A percentile compares a stretch with the other conserved stretches of the same genome.
Conservation (phyloP, 352 stramenopile species). For the Thraustochytrium striatum region DNA sequence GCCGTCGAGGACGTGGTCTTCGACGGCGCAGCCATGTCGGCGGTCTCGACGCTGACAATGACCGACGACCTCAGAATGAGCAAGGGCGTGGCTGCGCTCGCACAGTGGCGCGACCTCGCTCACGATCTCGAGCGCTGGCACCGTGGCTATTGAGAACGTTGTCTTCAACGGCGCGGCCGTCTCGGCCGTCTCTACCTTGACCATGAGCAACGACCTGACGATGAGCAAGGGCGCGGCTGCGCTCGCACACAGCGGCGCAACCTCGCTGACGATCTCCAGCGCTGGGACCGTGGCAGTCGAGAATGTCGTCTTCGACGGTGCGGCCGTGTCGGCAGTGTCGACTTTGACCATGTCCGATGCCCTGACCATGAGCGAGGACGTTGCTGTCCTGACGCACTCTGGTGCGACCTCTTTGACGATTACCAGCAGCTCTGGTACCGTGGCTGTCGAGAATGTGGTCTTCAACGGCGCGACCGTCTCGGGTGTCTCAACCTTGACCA, state of each 20-base stretch:
- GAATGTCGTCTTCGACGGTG: not conserved
- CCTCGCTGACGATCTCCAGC: too few species aligned
- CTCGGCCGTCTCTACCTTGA: not conserved
- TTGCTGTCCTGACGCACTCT: too few species aligned
- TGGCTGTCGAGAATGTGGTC: conserved; percentile 1
- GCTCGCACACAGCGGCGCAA: too few species aligned
- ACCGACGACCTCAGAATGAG: not conserved
- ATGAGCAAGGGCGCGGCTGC: too few species aligned
- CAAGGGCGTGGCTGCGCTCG: not conserved
- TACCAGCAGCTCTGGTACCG: not conserved
- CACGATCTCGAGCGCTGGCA: not conserved
- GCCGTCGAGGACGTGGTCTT: not conserved
- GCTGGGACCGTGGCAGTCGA: not conserved
- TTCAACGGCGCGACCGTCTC: not conserved
- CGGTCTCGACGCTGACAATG: not conserved
- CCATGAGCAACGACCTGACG: not conserved
- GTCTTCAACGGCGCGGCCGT: not conserved
- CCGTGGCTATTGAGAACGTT: conserved; percentile 5
- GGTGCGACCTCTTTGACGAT: too few species aligned
- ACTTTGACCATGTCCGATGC: not conserved
- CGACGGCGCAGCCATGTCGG: not conserved
- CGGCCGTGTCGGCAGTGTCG: not conserved
- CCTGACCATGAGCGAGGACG: too few species aligned
- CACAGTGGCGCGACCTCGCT: not conserved
- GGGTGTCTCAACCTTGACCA: not conserved